phyloP scores from a whole-genome alignment of 169 alveolate genomes.

The Babesia gibsoni region DNA sequence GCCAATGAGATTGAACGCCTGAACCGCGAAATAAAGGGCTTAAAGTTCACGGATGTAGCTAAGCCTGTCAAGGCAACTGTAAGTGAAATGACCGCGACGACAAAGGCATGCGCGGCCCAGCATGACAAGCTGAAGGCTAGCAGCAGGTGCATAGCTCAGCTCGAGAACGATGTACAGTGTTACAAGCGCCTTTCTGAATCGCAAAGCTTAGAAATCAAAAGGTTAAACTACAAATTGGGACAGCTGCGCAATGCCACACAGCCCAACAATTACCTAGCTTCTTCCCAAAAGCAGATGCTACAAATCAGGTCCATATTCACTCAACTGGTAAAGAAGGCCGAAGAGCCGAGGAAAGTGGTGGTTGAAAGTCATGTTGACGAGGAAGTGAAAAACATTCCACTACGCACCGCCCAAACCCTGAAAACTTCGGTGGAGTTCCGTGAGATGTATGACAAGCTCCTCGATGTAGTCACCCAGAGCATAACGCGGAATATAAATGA shows the following conservation, averaged over 20 bases:
- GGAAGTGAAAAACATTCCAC: slow-evolving; percentile 33
- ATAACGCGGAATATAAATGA: not conserved
- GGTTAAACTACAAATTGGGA: slow-evolving; percentile 35
- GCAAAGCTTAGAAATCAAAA: slow-evolving; percentile 48
- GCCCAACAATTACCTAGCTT: slow-evolving; percentile 23
- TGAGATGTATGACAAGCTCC: slow-evolving; percentile 61
- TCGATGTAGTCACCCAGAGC: slow-evolving; percentile 25
- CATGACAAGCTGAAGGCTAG: slow-evolving; percentile 38
- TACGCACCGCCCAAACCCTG: slow-evolving; percentile 39
- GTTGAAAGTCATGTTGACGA: slow-evolving; percentile 15
- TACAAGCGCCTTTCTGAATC: slow-evolving; percentile 53
- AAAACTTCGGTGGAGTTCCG: slow-evolving; percentile 43
- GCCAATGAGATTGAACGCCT: slow-evolving; percentile 18
- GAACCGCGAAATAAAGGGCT: slow-evolving; percentile 20
- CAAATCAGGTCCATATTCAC: slow-evolving; percentile 32
- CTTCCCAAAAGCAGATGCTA: slow-evolving; percentile 51
- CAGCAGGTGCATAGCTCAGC: slow-evolving; percentile 56
- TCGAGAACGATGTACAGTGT: slow-evolving; percentile 50
- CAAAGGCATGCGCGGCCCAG: slow-evolving; percentile 33
- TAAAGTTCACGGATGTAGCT: slow-evolving; percentile 3
- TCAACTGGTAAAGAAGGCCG: slow-evolving; percentile 32
- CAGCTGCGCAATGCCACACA: slow-evolving; percentile 3
- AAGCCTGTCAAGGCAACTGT: not conserved
- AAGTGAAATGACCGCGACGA: not conserved
- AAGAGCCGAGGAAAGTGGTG: not conserved